Evolutionary conservation across 2,329 filamentous ascomycete genomes (phyloP), one percentile per base, ranked within the genome.

Genomic region (Diaporthe citrichinensis): DNA sequence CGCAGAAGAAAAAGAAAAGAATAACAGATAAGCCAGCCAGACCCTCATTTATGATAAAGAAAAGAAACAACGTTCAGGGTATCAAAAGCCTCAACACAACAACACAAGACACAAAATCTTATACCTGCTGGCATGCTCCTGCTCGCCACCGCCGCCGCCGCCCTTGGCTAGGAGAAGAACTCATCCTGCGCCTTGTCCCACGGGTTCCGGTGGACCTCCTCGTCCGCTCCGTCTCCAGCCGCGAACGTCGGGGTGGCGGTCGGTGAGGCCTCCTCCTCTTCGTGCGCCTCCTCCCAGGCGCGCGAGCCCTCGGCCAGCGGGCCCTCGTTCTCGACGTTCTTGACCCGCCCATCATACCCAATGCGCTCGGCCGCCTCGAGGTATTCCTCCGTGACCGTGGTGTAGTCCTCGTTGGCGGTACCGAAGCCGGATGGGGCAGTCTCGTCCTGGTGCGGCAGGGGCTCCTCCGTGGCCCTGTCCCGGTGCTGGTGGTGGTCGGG

Each of bases 151-250:
- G 53, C 23, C 57, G 23, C 31, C 55, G 15, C 36, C 34, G 34
- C 20, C 28, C 28, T 44, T 17, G 4, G 23, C 23, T 41, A 69
- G 4, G 65, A 69, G 46, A 69, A 69, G 49, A 69, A 69, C 65
- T 69, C 65, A 23, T 69, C 65, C 49, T 69, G 65, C 4, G 15
- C n/a, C n/a, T 55, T 69, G 20, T 72, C 82, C 87, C 87, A 88
- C n/a, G 87, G 85, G 76, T 88, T 88, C 28, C 82, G 82, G 76
- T 69, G n/a, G n/a, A 69, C 49, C 49, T 88, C 88, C 74, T 86
- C 87, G 4, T 87, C 86, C 39, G 82, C 81, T 25, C 85, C 83
- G n/a, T 82, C 78, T 3, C 84, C 76, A 23, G 74, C 58, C 23
- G 74, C 75, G 46, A 76, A 78, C 34, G 74, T 58, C 15, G 79